Conservation (phyloP, 768 basidiomycete genomes). For the Hygrophorus russula region DNA sequence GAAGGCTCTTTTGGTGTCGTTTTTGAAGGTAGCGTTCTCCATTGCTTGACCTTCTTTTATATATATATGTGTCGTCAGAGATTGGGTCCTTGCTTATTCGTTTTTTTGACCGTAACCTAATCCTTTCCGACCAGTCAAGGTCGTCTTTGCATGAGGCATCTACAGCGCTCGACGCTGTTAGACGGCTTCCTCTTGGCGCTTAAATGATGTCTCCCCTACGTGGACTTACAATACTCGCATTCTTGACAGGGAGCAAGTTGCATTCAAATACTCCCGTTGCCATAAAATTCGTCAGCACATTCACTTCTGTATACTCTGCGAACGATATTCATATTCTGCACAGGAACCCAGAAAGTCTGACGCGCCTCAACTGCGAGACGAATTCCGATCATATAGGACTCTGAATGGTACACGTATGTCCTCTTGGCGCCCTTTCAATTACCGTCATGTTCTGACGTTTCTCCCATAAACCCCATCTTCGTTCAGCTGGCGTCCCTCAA, state of each 20-base stretch:
- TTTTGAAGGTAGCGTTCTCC: slow-evolving; percentile 64
- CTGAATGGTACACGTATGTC: slow-evolving; percentile 78
- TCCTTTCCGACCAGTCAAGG: no score
- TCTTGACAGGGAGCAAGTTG: slow-evolving; percentile 63
- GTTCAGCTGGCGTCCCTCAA: slow-evolving; percentile 86
- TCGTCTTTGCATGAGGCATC: no score
- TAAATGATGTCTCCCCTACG: not conserved
- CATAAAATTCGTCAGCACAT: slow-evolving; percentile 81
- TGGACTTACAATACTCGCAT: slow-evolving; percentile 2
- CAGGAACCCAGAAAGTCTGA: slow-evolving; percentile 95
- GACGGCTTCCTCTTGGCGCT: no score
- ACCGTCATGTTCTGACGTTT: slow-evolving; percentile 8
- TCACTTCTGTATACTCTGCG: not conserved
- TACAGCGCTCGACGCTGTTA: no score
- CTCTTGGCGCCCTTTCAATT: not conserved
- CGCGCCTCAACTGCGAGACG: slow-evolving; percentile 94
- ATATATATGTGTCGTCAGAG: not conserved
- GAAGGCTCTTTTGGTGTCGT: slow-evolving; percentile 99
- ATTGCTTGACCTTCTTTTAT: not conserved
- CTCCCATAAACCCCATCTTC: no score
- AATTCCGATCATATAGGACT: slow-evolving; percentile 95
- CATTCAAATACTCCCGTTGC: slow-evolving; percentile 82
- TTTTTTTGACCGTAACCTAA: no score
- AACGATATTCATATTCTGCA: not conserved
- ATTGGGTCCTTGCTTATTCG: no score